Base-by-base conservation (phyloP, 345 rosid genomes). In the Rhodamnia argentea region DNA sequence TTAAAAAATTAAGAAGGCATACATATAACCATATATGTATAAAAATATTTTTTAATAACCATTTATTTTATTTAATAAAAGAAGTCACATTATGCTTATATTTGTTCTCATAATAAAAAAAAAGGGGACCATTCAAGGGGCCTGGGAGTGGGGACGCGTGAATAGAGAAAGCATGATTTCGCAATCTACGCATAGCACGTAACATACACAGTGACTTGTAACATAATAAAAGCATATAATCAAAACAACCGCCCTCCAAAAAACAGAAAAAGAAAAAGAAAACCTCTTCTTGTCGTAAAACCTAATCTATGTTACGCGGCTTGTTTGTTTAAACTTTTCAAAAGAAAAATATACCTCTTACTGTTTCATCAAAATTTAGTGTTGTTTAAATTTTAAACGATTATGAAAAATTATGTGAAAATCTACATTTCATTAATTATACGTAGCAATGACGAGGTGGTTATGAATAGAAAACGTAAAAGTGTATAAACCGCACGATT, bases 371-470 rank as follows among this genome's bases (percentile, higher is more conserved):
- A 7, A 27, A 32, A 59, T 59, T n/a, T 59, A 2, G 14, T 60
- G 37, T 29, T 0, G 7, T 27, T 14, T 27, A 27, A 27, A 27
- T 60, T 60, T 60, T 27, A 60, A 27, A 3, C 27, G 27, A 29
- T 1, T 64, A 64, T 29, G 6, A 64, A 62, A 32, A 16, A 32
- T 64, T 4, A 64, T 10, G 22, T 64, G 76, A 42, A 16, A 64
- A 64, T 64, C 12, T 32, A 64, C 6, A 16, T 64, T 32, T 64
- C 6, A 32, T 64, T 6, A 64, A 16, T 64, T 32, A 16, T 18
- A 32, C 4, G 11, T 62, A 0, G 1, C 5, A 7, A 0, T 0
- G 0, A 15, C 0, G 29, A 29, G 0, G 1, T 29, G 16, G 7
- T 62, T 62, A 7, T 27, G 1, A 62, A 3, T 60, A 60, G 0